A percentile compares a stretch with the other conserved stretches of the same genome.
These are phyloP conservation scores for Coemansia sp. DNA, from an alignment of 192 early-diverging fungal genomes.

Conservation along the genomic window DNA sequence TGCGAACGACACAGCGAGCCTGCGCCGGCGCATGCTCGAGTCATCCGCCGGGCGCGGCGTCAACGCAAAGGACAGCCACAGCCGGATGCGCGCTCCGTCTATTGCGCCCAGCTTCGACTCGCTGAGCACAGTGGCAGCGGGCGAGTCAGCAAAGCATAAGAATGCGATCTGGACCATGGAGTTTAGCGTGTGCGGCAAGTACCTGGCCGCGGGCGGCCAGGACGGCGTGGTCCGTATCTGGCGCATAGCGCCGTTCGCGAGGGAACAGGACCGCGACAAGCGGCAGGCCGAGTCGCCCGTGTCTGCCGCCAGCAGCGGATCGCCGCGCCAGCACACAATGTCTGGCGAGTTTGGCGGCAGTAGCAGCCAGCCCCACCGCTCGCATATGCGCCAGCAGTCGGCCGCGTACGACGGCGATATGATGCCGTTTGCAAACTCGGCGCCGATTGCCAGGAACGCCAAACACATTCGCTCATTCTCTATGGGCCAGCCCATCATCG, in stretches of 20 bases:
- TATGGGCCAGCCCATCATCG: conserved; percentile 2
- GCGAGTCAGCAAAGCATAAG: neutral
- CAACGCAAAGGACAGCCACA: neutral
- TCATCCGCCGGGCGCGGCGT: neutral
- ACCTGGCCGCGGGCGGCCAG: conserved; percentile 77
- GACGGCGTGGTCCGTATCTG: conserved; percentile 65
- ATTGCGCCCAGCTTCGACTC: conserved; percentile 15
- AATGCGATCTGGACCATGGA: conserved; percentile 67
- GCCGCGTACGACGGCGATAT: neutral
- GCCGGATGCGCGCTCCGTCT: neutral
- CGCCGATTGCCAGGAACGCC: conserved; percentile 19
- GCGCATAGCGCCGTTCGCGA: conserved; percentile 45
- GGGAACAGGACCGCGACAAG: conserved; percentile 29
- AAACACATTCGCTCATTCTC: conserved; percentile 35
- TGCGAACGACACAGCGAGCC: conserved; percentile 1
- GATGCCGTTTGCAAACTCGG: conserved; percentile 35
- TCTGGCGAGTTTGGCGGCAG: neutral
- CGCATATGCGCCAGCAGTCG: conserved; percentile 9
- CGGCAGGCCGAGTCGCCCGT: conserved; percentile 9
- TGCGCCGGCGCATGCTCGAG: conserved; percentile 24
- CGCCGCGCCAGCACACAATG: neutral
- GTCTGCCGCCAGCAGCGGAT: neutral
- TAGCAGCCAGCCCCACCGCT: neutral
- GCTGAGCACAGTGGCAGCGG: neutral
- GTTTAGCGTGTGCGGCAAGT: conserved; percentile 73